phyloP scores from a whole-genome alignment of 2,329 filamentous ascomycete genomes.

The Cladosporium sp. region DNA sequence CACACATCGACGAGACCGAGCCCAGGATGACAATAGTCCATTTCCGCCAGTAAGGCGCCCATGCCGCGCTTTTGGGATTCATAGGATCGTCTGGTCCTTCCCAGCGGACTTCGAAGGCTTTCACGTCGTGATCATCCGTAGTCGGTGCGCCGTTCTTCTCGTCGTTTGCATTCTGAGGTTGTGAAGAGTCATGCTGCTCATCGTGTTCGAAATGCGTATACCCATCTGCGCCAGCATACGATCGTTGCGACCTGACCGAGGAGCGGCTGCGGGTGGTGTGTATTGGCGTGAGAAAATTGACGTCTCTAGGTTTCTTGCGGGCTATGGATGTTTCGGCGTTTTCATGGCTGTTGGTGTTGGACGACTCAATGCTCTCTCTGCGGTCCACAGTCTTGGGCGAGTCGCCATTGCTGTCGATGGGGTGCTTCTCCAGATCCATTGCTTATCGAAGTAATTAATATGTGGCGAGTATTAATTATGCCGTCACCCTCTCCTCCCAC shows the following conservation, averaged over 20 bases:
- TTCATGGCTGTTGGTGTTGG: neutral
- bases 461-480: neutral
- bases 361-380: conserved; percentile 13
- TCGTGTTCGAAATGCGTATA: conserved; percentile 29
- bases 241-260: conserved; percentile 31
- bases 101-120: conserved; percentile 70
- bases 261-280: conserved; percentile 27
- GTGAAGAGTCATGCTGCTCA: conserved; percentile 14
- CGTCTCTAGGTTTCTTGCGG: neutral
- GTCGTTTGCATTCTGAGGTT: conserved; percentile 10
- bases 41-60: conserved; percentile 55
- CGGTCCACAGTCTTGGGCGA: neutral
- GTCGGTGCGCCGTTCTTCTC: neutral
- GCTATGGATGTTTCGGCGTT: conserved; percentile 16
- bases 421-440: conserved; percentile 6
- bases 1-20: conserved; percentile 50
- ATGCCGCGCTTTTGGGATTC: conserved; percentile 69
- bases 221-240: conserved; percentile 32
- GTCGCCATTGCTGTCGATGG: neutral
- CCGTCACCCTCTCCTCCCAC: neutral
- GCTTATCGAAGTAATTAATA: neutral
- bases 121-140: neutral
- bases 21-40: conserved; percentile 79
- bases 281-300: conserved; percentile 12
- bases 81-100: conserved; percentile 71